Conservation (phyloP, 2,329 filamentous ascomycete species). For the Rhinocladiella mackenziei region DNA sequence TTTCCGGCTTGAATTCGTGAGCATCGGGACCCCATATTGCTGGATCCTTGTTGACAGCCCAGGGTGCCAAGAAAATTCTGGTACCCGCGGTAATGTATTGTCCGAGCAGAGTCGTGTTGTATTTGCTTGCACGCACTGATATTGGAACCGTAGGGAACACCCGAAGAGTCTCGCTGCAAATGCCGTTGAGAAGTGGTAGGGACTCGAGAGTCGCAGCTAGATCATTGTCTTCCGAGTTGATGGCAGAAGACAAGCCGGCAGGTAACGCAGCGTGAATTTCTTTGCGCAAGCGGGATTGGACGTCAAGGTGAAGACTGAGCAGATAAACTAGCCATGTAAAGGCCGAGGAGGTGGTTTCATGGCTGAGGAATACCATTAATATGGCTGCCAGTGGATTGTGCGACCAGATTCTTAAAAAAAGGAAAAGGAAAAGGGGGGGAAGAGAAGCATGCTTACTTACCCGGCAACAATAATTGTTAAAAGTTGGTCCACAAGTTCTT, state of each 20-base stretch:
- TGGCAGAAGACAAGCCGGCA: conserved; percentile 32
- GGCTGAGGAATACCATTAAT: conserved; percentile 39
- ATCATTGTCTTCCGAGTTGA: conserved; percentile 1
- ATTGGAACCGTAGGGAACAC: conserved; percentile 39
- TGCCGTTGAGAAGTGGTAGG: conserved; percentile 57
- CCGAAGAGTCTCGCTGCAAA: conserved; percentile 37
- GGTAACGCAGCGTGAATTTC: conserved; percentile 64
- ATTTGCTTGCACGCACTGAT: conserved; percentile 38
- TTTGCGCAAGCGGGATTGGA: conserved; percentile 63
- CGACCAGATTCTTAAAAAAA: not conserved
- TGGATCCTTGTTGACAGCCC: conserved; percentile 33
- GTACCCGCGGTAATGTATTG: conserved; percentile 47
- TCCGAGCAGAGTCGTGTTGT: conserved; percentile 42
- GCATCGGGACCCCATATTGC: conserved; percentile 33
- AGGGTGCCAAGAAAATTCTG: conserved; percentile 40
- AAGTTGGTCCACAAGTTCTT: conserved; percentile 75
- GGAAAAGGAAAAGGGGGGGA: not conserved
- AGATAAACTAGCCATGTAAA: conserved; percentile 73
- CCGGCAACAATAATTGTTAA: conserved; percentile 82
- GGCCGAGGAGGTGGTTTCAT: conserved; percentile 73
- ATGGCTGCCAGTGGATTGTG: not conserved
- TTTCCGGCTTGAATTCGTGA: conserved; percentile 33
- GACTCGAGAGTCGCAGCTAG: conserved; percentile 55
- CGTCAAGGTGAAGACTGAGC: conserved; percentile 60
- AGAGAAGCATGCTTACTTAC: conserved; percentile 4